These are phyloP conservation scores for Fusarium cicatricum DNA, from an alignment of 2,329 filamentous ascomycete species.

Conservation along the genomic window DNA sequence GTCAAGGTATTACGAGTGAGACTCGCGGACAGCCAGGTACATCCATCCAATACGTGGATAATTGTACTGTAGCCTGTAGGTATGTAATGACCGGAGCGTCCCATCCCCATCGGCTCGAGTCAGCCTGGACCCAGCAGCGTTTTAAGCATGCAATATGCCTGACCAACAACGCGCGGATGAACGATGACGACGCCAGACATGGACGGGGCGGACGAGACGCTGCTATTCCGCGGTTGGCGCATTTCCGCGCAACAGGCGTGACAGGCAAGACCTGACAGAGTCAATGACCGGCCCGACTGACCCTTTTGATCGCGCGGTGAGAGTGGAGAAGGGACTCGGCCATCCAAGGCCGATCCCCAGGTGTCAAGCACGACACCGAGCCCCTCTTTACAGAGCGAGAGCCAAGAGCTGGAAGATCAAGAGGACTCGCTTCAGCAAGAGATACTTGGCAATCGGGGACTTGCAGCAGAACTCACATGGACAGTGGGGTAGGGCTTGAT, in stretches of 20 bases:
- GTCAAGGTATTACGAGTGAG: not conserved
- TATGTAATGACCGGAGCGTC: conserved; percentile 11
- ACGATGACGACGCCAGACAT: conserved; percentile 21
- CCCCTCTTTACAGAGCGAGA: not conserved
- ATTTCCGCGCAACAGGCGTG: not conserved
- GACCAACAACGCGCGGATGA: conserved; percentile 2
- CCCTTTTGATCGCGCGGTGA: conserved; percentile 12
- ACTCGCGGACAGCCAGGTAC: not conserved
- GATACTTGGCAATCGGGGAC: conserved; percentile 30
- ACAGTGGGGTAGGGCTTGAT: not conserved
- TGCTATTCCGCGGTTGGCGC: too few species aligned
- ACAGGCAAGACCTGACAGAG: not conserved
- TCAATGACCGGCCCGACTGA: conserved; percentile 8
- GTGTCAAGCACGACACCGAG: conserved; percentile 12
- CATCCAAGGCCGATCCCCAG: not conserved
- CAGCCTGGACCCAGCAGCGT: conserved; percentile 10
- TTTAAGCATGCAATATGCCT: not conserved
- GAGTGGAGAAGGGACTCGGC: conserved; percentile 11
- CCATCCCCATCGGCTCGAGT: conserved; percentile 18
- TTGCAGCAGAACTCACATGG: conserved; percentile 20
- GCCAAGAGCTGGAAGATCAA: too few species aligned
- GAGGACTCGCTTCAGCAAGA: not conserved
- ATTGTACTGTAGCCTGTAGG: conserved; percentile 15
- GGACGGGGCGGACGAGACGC: not conserved
- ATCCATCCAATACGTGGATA: not conserved